Percentiles rank a stretch among this genome's conserved stretches.
These are phyloP conservation scores for Ziziphus jujuba DNA, from an alignment of 306 rosid genomes.

Conservation along the genomic window DNA sequence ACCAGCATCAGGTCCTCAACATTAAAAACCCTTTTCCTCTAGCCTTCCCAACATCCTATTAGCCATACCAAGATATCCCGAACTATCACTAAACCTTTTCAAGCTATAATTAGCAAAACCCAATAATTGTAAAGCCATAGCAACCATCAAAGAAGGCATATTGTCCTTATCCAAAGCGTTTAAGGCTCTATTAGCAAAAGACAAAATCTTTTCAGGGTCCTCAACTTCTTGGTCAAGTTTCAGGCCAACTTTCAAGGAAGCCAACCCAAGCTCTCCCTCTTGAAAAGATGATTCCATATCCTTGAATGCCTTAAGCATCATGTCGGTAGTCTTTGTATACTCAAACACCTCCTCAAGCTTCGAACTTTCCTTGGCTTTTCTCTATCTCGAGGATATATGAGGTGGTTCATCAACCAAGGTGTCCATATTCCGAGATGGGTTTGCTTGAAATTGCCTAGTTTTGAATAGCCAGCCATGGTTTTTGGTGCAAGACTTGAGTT, in stretches of 20 bases:
- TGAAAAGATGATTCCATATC: conserved; percentile 64
- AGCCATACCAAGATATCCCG: conserved; percentile 76
- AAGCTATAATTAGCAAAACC: conserved; percentile 68
- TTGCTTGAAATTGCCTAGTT: no score
- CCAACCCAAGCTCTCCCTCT: conserved; percentile 75
- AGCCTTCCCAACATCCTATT: conserved; percentile 68
- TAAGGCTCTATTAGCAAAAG: conserved; percentile 68
- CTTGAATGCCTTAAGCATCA: conserved; percentile 65
- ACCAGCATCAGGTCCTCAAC: conserved; percentile 73
- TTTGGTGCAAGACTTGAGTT: conserved; percentile 42
- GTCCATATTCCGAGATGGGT: conserved; percentile 48
- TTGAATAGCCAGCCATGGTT: conserved; percentile 37
- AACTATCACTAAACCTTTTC: conserved; percentile 77
- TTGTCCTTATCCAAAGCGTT: conserved; percentile 60
- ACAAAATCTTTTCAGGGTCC: conserved; percentile 68
- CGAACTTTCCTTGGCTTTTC: conserved; percentile 55
- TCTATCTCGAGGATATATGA: conserved; percentile 61
- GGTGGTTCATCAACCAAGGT: conserved; percentile 54
- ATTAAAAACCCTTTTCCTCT: no score
- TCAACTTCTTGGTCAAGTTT: conserved; percentile 86
- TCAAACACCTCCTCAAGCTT: conserved; percentile 80
- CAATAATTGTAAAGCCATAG: conserved; percentile 81
- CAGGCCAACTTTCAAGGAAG: conserved; percentile 76
- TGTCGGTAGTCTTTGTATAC: conserved; percentile 56
- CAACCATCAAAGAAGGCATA: conserved; percentile 55